phyloP scores from a whole-genome alignment of 495 filamentous ascomycete species.

The Podospora australis region DNA sequence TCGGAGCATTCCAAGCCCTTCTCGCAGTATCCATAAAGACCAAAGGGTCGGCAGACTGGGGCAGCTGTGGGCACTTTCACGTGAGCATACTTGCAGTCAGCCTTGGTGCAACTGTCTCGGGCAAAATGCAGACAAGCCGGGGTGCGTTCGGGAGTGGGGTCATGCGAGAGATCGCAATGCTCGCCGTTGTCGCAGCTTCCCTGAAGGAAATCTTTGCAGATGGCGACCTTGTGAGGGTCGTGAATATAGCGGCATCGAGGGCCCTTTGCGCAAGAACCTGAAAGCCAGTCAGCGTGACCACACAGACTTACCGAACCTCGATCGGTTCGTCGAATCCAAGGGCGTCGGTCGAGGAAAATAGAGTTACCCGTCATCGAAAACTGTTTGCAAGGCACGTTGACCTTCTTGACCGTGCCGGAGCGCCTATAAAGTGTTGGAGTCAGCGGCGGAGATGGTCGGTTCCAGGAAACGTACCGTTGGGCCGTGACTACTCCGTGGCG shows the following conservation, averaged over 20 bases:
- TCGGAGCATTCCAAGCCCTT: constrained; percentile 72
- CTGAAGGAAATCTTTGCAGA: constrained; percentile 81
- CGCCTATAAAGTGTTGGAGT: constrained; percentile 22
- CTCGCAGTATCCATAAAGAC: constrained; percentile 82
- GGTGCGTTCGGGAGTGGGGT: constrained; percentile 74
- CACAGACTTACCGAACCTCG: constrained; percentile 21
- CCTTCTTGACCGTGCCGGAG: constrained; percentile 55
- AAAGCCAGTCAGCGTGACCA: constrained; percentile 28
- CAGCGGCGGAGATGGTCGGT: constrained; percentile 13
- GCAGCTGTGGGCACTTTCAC: constrained; percentile 74
- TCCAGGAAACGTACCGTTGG: constrained; percentile 50
- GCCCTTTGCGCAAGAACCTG: constrained; percentile 79
- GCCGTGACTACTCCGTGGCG: constrained; percentile 63
- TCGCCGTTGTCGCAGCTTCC: constrained; percentile 73
- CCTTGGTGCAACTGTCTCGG: constrained; percentile 83
- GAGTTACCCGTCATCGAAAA: constrained; percentile 86
- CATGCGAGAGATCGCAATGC: constrained; percentile 90
- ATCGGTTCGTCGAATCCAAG: constrained; percentile 15
- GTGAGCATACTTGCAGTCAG: constrained; percentile 84
- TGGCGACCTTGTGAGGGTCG: constrained; percentile 80
- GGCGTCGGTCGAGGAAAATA: constrained; percentile 35
- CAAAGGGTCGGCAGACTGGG: constrained; percentile 79
- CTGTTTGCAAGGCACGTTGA: constrained; percentile 74
- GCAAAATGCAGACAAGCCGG: constrained; percentile 87
- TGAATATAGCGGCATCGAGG: constrained; percentile 75